phyloP scores from a whole-genome alignment of 192 early-diverging fungal genomes.

The Mycoemilia scoparia region DNA sequence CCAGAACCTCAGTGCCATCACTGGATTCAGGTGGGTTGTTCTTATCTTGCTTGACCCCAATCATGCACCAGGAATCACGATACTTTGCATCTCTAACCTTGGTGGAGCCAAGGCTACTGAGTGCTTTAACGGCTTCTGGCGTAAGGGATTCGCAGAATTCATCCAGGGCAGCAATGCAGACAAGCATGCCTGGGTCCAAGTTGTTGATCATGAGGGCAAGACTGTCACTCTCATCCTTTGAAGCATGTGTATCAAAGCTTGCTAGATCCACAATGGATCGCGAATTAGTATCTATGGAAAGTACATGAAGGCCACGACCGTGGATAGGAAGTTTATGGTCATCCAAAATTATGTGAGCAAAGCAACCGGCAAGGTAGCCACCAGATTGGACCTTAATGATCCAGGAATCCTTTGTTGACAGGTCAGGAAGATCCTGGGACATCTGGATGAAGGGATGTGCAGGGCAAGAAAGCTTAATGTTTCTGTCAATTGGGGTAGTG shows the following conservation, averaged over 20 bases:
- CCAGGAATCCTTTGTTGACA: conserved; percentile 6
- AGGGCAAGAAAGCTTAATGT: no score
- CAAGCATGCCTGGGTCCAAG: conserved; percentile 45
- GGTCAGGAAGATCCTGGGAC: background rate
- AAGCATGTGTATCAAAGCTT: conserved; percentile 58
- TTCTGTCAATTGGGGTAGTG: no score
- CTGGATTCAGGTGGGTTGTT: background rate
- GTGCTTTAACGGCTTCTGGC: conserved; percentile 31
- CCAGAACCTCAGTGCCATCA: conserved; percentile 5
- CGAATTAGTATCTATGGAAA: conserved; percentile 50
- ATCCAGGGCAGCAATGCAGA: conserved; percentile 42
- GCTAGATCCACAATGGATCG: conserved; percentile 45
- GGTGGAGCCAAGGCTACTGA: conserved; percentile 41
- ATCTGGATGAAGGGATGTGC: no score
- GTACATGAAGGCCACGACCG: conserved; percentile 60
- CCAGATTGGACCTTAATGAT: conserved; percentile 7
- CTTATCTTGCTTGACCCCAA: conserved; percentile 38
- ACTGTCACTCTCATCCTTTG: conserved; percentile 37
- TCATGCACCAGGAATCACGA: conserved; percentile 69
- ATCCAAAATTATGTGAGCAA: conserved; percentile 44
- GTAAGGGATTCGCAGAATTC: conserved; percentile 54
- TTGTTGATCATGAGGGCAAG: conserved; percentile 46
- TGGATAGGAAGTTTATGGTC: conserved; percentile 27
- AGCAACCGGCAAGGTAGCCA: conserved; percentile 57
- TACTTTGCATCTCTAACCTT: conserved; percentile 36